These are phyloP conservation scores for Moniliella sp. DNA, from an alignment of 1,284 basidiomycete species.

Conservation along the genomic window DNA sequence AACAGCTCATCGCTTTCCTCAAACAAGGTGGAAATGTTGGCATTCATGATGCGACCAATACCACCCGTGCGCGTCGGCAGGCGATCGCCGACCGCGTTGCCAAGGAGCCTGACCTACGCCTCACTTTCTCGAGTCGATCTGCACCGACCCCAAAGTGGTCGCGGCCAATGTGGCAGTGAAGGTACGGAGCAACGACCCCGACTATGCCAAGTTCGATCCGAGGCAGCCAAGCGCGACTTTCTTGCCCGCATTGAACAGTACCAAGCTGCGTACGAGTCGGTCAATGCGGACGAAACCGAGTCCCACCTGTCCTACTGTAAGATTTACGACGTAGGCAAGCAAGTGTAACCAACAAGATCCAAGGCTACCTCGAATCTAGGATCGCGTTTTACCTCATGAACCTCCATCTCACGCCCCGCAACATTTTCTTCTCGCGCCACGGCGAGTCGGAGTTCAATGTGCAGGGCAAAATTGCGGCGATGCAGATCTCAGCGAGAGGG, in stretches of 20 bases:
- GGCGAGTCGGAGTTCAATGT: too few species aligned
- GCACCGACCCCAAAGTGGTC: too few species aligned
- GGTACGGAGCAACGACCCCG: constrained; percentile 76
- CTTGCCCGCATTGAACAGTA: constrained; percentile 67
- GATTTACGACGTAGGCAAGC: constrained; percentile 32
- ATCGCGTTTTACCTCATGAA: constrained; percentile 95
- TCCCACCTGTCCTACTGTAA: too few species aligned
- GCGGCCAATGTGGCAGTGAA: too few species aligned
- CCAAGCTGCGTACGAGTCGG: constrained; percentile 73
- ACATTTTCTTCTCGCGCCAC: too few species aligned
- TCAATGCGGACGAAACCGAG: constrained; percentile 43
- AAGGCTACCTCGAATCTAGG: constrained; percentile 70
- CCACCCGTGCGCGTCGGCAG: constrained; percentile 51
- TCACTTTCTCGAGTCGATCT: constrained; percentile 84
- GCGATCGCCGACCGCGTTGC: constrained; percentile 54
- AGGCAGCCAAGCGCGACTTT: constrained; percentile 67
- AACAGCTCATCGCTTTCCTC: constrained; percentile 75
- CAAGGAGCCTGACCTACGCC: constrained; percentile 57
- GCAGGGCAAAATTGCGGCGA: constrained; percentile 86
- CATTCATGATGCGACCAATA: too few species aligned
- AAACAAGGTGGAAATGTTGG: constrained; percentile 71
- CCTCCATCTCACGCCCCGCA: constrained; percentile 71
- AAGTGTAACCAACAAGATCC: too few species aligned
- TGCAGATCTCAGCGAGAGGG: constrained; percentile 58
- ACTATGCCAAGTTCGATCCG: constrained; percentile 70